phyloP scores from a whole-genome alignment of 2,329 filamentous ascomycete genomes.

The Magnaporthales sp. region DNA sequence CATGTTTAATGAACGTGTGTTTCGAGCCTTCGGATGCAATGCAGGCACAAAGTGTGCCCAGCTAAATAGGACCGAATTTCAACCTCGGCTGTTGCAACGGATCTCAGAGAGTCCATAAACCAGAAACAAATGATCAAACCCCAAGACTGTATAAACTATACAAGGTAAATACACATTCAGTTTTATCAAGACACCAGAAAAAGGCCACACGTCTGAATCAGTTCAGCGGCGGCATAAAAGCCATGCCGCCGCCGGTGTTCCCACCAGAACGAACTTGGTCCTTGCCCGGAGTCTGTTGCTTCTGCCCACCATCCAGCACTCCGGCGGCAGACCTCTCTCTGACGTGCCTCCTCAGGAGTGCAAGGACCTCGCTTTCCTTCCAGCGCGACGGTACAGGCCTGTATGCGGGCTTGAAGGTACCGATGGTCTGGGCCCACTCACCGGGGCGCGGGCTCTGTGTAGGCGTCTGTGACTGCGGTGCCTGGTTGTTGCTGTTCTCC shows the following conservation, averaged over 20 bases:
- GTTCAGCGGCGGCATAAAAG: slow-evolving; percentile 45
- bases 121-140: no score
- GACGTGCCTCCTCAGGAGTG: slow-evolving; percentile 73
- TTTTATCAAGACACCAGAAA: neutral
- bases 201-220: neutral
- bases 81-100: neutral
- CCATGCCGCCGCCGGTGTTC: slow-evolving; percentile 41
- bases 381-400: slow-evolving; percentile 80
- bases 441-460: slow-evolving; percentile 38
- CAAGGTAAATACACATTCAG: neutral
- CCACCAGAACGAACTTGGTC: slow-evolving; percentile 17
- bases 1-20: no score
- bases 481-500: slow-evolving; percentile 13
- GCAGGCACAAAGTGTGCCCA: no score
- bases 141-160: neutral
- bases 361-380: slow-evolving; percentile 73
- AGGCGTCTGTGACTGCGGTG: slow-evolving; percentile 22
- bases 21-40: no score
- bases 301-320: slow-evolving; percentile 26
- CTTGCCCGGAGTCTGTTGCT: slow-evolving; percentile 22
- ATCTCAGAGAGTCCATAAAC: neutral
- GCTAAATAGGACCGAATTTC: no score
- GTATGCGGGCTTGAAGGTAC: slow-evolving; percentile 89
- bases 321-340: slow-evolving; percentile 57
- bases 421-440: slow-evolving; percentile 95